phyloP scores from a whole-genome alignment of 192 early-diverging fungal genomes.

The Gigaspora rosea region DNA sequence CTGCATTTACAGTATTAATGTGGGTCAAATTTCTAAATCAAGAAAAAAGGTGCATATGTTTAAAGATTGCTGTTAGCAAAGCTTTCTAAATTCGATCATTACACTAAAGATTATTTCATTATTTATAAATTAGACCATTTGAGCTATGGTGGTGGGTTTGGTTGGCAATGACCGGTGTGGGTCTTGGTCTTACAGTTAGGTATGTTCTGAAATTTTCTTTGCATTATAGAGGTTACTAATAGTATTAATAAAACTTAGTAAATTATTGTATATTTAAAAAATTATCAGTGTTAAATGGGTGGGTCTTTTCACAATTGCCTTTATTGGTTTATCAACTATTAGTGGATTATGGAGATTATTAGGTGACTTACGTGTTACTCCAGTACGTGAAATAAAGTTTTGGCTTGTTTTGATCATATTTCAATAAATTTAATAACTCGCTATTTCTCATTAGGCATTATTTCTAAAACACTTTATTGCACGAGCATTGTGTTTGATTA shows the following conservation, averaged over 20 bases:
- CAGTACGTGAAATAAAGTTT: slow-evolving; percentile 31
- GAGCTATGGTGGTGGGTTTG: slow-evolving; percentile 83
- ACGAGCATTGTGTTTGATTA: slow-evolving; percentile 79
- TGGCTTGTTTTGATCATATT: not conserved
- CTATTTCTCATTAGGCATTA: slow-evolving; percentile 27
- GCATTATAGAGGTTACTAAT: not conserved
- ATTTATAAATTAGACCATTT: slow-evolving; percentile 62
- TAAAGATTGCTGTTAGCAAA: no score
- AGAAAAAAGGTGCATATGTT: slow-evolving; percentile 36
- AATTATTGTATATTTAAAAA: not conserved
- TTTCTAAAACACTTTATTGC: slow-evolving; percentile 77
- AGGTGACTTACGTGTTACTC: slow-evolving; percentile 65
- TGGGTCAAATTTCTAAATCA: slow-evolving; percentile 90
- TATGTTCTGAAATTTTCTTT: not conserved
- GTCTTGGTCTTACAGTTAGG: slow-evolving; percentile 62
- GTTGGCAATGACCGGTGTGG: slow-evolving; percentile 81
- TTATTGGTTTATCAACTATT: slow-evolving; percentile 81
- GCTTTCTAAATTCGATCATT: no score
- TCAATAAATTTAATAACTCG: not conserved
- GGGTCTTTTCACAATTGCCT: slow-evolving; percentile 85
- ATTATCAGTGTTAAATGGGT: slow-evolving; percentile 87
- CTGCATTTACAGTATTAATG: slow-evolving; percentile 68
- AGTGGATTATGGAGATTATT: slow-evolving; percentile 86
- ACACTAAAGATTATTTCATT: not conserved
- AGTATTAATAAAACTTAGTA: not conserved